Conservation (phyloP, 2,329 filamentous ascomycete genomes). For the Lasiodiplodia theobromae region DNA sequence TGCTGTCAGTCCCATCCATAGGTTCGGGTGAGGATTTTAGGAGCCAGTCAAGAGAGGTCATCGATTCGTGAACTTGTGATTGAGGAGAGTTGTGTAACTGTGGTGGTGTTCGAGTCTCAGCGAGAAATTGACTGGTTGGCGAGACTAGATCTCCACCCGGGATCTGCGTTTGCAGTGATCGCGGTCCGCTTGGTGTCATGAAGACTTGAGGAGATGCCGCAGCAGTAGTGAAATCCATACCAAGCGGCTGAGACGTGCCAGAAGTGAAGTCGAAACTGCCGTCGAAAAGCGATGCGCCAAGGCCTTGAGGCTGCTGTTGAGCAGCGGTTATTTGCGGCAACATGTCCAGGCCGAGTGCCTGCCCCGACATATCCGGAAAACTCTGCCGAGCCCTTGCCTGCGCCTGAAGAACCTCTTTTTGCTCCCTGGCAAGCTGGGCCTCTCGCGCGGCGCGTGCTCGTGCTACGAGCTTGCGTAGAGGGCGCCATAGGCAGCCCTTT, state of each 20-base stretch:
- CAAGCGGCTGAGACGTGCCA: constrained; percentile 13
- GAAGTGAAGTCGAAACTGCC: background rate
- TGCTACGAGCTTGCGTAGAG: constrained; percentile 66
- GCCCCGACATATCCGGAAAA: constrained; percentile 32
- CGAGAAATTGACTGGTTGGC: constrained; percentile 5
- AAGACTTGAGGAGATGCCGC: constrained; percentile 6
- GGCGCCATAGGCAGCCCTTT: constrained; percentile 66
- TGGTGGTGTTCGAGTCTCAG: background rate
- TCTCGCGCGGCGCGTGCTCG: constrained; percentile 63
- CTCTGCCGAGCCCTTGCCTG: constrained; percentile 35
- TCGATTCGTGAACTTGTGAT: constrained; percentile 27
- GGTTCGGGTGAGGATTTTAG: constrained; percentile 10
- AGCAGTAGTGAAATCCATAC: constrained; percentile 11
- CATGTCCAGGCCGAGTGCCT: constrained; percentile 27
- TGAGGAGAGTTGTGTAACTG: constrained; percentile 23
- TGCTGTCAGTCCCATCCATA: background rate
- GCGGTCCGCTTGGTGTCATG: constrained; percentile 17
- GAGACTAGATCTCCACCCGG: constrained; percentile 9
- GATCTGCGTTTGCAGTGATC: constrained; percentile 8
- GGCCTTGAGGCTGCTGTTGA: background rate
- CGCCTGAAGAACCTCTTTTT: constrained; percentile 35
- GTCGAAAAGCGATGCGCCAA: background rate
- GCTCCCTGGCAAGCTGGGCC: constrained; percentile 56
- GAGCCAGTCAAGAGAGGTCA: constrained; percentile 36
- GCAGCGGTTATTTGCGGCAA: constrained; percentile 33